Conservation (phyloP, 495 filamentous ascomycete species). For the Amphirosellinia nigrospora region DNA sequence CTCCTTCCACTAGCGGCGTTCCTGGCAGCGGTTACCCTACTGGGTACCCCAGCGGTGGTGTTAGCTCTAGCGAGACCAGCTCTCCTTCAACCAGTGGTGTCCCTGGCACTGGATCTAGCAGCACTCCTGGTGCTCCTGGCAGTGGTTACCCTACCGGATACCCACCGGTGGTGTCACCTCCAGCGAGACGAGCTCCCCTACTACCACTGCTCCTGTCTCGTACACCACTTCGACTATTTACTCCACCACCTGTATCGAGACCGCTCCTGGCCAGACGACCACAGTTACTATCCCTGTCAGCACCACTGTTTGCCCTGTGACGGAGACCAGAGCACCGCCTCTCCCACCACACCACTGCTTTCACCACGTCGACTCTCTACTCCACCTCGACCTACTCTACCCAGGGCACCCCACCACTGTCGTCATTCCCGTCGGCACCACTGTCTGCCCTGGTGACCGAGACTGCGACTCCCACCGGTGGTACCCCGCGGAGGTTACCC, state of each 20-base stretch:
- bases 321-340: constrained; percentile 16
- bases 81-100: not conserved
- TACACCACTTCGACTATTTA: constrained; percentile 39
- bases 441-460: constrained; percentile 40
- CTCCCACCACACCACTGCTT: constrained; percentile 15
- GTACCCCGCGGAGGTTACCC: constrained; percentile 13
- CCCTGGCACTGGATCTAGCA: constrained; percentile 1
- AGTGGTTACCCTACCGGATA: constrained; percentile 18
- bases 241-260: constrained; percentile 29
- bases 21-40: constrained; percentile 16
- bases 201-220: constrained; percentile 15
- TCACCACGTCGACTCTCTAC: constrained; percentile 45
- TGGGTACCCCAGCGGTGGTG: not conserved
- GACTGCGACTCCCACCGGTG: constrained; percentile 21
- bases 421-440: constrained; percentile 38
- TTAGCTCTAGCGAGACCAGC: not conserved
- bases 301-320: constrained; percentile 26
- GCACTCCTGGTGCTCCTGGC: not conserved
- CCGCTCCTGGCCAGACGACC: constrained; percentile 21
- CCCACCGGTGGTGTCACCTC: not conserved
- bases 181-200: constrained; percentile 11
- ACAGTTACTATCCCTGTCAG: constrained; percentile 27
- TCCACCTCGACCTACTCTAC: constrained; percentile 52
- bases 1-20: too few species aligned
- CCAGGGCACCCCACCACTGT: constrained; percentile 56